phyloP scores from a whole-genome alignment of 2,329 filamentous ascomycete genomes.

The Colletotrichum cereale region DNA sequence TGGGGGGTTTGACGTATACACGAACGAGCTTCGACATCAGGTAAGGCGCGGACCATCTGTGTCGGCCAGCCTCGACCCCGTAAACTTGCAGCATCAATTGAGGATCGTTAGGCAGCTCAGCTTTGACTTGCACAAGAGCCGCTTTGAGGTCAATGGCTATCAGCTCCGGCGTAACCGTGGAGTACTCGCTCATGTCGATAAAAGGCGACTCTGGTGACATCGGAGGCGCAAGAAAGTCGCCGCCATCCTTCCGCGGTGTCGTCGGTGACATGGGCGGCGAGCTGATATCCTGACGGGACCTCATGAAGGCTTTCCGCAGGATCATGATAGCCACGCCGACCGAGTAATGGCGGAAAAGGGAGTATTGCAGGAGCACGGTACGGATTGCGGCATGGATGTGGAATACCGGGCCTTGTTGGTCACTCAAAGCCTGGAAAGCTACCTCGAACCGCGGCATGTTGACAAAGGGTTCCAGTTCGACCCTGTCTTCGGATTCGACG shows the following conservation, averaged over 20 bases:
- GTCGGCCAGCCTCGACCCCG: conserved; percentile 82
- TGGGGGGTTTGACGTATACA: conserved; percentile 89
- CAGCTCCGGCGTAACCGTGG: conserved; percentile 68
- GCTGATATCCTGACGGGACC: conserved; percentile 57
- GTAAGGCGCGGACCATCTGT: conserved; percentile 90
- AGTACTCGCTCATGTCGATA: conserved; percentile 48
- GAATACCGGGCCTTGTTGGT: conserved; percentile 88
- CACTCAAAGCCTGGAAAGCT: conserved; percentile 85
- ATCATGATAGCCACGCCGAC: conserved; percentile 85
- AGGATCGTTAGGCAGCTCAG: conserved; percentile 89
- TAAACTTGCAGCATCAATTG: conserved; percentile 91
- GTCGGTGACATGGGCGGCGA: conserved; percentile 43
- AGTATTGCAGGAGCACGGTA: conserved; percentile 87
- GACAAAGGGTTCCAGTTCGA: conserved; percentile 88
- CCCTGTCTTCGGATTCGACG: conserved; percentile 86
- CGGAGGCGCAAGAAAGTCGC: conserved; percentile 54
- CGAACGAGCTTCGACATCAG: conserved; percentile 81
- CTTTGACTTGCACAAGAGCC: conserved; percentile 87
- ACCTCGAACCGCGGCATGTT: conserved; percentile 89
- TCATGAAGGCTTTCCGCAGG: conserved; percentile 76
- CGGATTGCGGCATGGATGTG: conserved; percentile 87
- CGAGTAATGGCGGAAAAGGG: conserved; percentile 92
- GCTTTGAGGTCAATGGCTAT: conserved; percentile 86
- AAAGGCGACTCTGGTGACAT: conserved; percentile 50
- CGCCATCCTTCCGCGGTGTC: conserved; percentile 45